Evolutionary conservation across 139 green algal genomes (phyloP), one percentile per base, ranked within the genome.

Genomic region (Tetradesmus obliquus): DNA sequence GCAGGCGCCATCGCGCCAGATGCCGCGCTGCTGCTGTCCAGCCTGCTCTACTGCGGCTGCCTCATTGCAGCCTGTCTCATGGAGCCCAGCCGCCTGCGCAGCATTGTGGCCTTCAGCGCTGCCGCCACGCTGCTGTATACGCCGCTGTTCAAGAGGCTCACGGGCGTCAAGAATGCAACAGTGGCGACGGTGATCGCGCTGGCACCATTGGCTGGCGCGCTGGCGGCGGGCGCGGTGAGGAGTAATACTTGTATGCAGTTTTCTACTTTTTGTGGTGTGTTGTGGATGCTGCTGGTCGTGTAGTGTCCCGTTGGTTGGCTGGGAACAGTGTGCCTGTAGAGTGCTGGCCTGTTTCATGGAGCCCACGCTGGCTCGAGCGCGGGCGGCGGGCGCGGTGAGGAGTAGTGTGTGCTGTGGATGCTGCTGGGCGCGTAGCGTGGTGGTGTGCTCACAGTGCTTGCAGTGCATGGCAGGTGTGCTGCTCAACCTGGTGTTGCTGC

Each of bases 131-230:
- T 97, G 85, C 89, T 95, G n/a, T 97, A 96, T 76, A 95, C 96
- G 8, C 96, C 95, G 8, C 55, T 97, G 17, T 93, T 98, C 62
- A 98, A 98, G 87, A 76, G 87, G 54, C 32, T 96, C 17, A 94
- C 94, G 2, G 74, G 92, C 2, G 66, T 97, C 76, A 98, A 98
- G 91, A 98, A 97, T 84, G 89, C 93, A 15, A 84, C 92, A 8
- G 96, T 98, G 12, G 96, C 96, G 0, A 91, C 87, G 15, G 93
- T 96, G 24, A 97, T 97, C 10, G 95, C 95, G 0, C 88, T 93
- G 32, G 93, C 95, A 1, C 92, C 94, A 0, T 54, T 96, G 12
- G 92, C 93, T 2, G 95, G 95, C 7, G 95, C 91, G 0, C 88
- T 97, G 6, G 95, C 93, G 5, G 93, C 92, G 4, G 93, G 86